These are phyloP conservation scores for Biancaea sappan DNA, from an alignment of 306 rosid species.

Conservation along the genomic window DNA sequence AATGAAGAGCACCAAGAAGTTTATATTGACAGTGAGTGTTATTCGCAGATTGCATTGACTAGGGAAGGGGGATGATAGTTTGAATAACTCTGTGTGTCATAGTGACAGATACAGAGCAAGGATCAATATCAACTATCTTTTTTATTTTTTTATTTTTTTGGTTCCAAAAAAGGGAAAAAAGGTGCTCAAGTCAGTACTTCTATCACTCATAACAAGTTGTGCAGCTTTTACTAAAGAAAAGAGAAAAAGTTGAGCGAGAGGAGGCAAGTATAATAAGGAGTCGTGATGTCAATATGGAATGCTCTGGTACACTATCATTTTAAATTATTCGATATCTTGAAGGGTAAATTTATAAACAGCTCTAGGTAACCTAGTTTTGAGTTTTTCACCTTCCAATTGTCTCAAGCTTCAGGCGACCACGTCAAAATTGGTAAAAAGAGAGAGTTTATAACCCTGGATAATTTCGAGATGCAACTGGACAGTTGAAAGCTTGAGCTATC, in stretches of 20 bases:
- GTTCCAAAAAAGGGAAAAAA: conserved; percentile 3
- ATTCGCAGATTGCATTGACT: not conserved
- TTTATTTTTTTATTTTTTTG: no score
- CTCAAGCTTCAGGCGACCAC: no score
- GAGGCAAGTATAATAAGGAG: not conserved
- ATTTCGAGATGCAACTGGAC: no score
- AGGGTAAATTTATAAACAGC: no score
- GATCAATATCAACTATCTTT: not conserved
- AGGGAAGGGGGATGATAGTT: not conserved
- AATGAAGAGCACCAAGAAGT: not conserved
- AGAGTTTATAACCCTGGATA: no score
- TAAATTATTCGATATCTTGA: no score
- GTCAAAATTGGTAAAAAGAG: no score
- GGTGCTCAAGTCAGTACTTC: not conserved
- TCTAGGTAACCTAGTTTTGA: no score
- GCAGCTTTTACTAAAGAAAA: not conserved
- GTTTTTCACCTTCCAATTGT: no score
- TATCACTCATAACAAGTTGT: not conserved
- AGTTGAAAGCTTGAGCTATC: no score
- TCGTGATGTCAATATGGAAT: not conserved
- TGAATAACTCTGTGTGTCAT: not conserved
- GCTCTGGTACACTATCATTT: not conserved
- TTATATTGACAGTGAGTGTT: not conserved
- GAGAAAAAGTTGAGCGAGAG: no score
- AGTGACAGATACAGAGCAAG: conserved; percentile 18